A percentile compares a stretch with the other conserved stretches of the same genome.
Evolutionary conservation across 148 eudicot genomes (phyloP).

Genomic region (Rhododendron williamsianum): DNA sequence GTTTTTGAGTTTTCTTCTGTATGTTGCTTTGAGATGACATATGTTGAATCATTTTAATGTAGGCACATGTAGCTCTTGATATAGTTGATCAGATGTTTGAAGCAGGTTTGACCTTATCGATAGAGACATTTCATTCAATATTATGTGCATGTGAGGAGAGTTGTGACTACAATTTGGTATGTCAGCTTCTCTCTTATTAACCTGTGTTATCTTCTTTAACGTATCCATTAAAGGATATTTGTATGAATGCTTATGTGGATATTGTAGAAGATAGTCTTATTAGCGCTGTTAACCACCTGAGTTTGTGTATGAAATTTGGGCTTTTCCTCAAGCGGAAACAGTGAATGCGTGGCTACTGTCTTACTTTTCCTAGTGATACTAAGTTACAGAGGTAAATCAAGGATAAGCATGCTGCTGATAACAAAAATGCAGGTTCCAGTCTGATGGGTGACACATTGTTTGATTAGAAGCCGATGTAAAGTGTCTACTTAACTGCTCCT

Average conservation of each 20-base stretch:
- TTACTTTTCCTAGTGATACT: neutral
- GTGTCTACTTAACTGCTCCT: neutral
- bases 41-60: constrained; percentile 5
- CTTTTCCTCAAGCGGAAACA: neutral
- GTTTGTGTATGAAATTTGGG: neutral
- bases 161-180: constrained; percentile 75
- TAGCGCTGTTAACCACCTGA: neutral
- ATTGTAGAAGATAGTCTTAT: neutral
- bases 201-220: neutral
- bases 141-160: constrained; percentile 61
- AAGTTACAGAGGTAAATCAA: neutral
- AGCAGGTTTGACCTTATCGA: constrained; percentile 47
- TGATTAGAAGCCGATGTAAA: neutral
- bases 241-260: neutral
- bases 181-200: constrained; percentile 13
- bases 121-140: constrained; percentile 47
- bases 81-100: constrained; percentile 56
- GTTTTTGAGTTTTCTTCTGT: neutral
- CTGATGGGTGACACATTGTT: neutral
- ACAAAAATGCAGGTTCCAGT: neutral
- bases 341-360: neutral
- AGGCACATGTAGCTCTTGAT: constrained; percentile 79
- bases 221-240: neutral
- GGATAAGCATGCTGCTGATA: neutral
- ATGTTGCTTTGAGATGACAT: neutral